Conservation (phyloP, 2,329 filamentous ascomycete species). For the Talaromyces sp. region DNA sequence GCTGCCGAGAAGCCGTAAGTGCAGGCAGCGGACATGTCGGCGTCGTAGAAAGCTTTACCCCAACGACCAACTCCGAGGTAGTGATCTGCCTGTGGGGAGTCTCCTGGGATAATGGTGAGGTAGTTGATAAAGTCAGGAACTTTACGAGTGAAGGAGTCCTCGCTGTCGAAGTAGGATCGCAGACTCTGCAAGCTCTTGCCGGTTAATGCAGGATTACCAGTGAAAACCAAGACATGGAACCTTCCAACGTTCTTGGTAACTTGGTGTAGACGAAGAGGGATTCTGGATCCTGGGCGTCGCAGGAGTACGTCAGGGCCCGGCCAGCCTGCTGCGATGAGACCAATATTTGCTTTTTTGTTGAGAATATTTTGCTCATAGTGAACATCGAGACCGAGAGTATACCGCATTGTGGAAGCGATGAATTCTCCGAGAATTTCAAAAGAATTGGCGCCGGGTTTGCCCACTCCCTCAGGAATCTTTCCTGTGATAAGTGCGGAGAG, state of each 20-base stretch:
- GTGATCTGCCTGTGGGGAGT: background rate
- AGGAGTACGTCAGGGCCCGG: background rate
- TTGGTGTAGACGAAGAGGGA: slow-evolving; percentile 6
- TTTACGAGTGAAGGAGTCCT: background rate
- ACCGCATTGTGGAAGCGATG: background rate
- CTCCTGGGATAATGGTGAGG: background rate
- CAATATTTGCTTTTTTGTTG: slow-evolving; percentile 4
- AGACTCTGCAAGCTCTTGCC: background rate
- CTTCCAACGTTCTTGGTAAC: slow-evolving; percentile 10
- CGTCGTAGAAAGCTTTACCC: background rate
- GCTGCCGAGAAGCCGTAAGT: slow-evolving; percentile 1
- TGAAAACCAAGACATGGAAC: slow-evolving; percentile 10
- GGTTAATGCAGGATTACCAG: background rate
- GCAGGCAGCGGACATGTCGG: background rate
- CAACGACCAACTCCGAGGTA: background rate
- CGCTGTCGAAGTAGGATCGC: background rate
- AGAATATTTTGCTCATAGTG: slow-evolving; percentile 2
- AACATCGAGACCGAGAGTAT: background rate
- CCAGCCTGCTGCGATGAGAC: background rate
- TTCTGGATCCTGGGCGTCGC: background rate
- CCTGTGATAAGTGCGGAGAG: slow-evolving; percentile 1
- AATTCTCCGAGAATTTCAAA: background rate
- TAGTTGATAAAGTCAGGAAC: background rate
- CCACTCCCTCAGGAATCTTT: slow-evolving; percentile 1
- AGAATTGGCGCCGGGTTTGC: background rate